Percentiles rank a stretch among this genome's conserved stretches.
phyloP scores from a whole-genome alignment of 2,329 filamentous ascomycete species.

The Aspergillus pseudonomiae region DNA sequence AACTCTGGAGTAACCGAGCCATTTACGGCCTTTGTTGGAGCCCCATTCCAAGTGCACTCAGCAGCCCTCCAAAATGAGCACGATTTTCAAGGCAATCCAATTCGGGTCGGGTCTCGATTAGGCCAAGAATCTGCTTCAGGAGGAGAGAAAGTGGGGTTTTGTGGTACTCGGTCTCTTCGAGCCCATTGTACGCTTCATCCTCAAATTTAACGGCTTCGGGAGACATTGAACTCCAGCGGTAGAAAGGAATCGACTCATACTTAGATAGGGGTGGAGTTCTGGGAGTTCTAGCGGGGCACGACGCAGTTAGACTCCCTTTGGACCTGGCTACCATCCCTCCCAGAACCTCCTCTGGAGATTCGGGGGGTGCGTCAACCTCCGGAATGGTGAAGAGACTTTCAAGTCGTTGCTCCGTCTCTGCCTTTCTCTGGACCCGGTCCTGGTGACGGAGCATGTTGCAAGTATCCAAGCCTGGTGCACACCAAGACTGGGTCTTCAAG shows the following conservation, averaged over 20 bases:
- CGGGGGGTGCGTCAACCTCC: neutral
- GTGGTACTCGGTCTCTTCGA: slow-evolving; percentile 14
- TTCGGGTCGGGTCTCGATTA: slow-evolving; percentile 19
- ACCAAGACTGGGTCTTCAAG: slow-evolving; percentile 16
- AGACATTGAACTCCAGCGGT: slow-evolving; percentile 11
- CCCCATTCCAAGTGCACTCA: slow-evolving; percentile 17
- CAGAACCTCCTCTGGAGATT: slow-evolving; percentile 11
- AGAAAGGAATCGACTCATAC: neutral
- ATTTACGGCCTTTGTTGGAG: slow-evolving; percentile 1
- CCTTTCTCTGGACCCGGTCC: slow-evolving; percentile 16
- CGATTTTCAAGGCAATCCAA: slow-evolving; percentile 25
- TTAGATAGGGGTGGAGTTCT: neutral
- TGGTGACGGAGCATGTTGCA: slow-evolving; percentile 23
- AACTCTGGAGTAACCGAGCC: neutral
- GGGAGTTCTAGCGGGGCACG: neutral
- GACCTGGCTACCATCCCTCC: slow-evolving; percentile 15
- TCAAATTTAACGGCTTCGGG: slow-evolving; percentile 12
- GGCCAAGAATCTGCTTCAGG: slow-evolving; percentile 15
- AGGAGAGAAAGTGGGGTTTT: slow-evolving; percentile 19
- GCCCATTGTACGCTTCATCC: slow-evolving; percentile 6
- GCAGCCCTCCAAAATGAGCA: slow-evolving; percentile 17
- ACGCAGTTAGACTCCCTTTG: neutral
- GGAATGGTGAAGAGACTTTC: slow-evolving; percentile 24
- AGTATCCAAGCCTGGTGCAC: slow-evolving; percentile 24
- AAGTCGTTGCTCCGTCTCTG: slow-evolving; percentile 17